phyloP scores from a whole-genome alignment of 192 early-diverging fungal species.

The Backusella tarrabulga region DNA sequence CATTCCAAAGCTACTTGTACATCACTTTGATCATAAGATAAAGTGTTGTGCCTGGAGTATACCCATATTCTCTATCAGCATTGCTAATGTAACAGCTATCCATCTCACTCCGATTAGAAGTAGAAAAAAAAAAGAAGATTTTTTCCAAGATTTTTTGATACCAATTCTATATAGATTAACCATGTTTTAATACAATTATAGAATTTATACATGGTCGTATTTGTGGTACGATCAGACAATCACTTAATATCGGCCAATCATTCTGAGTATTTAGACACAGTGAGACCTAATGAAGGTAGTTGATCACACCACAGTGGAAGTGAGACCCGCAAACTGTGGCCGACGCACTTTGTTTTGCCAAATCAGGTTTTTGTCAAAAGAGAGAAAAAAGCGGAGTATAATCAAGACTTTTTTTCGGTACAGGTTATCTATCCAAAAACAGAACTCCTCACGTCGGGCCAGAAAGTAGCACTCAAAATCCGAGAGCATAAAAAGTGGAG shows the following conservation, averaged over 20 bases:
- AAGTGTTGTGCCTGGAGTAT: neutral
- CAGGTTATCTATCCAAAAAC: neutral
- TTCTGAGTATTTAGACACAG: neutral
- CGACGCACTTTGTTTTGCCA: neutral
- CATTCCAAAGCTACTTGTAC: neutral
- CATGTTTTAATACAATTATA: neutral
- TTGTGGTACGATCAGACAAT: neutral
- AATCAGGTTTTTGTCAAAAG: neutral
- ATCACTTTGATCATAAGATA: neutral
- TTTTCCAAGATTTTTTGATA: neutral
- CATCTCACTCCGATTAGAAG: neutral
- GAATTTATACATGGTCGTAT: neutral
- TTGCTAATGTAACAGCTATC: neutral
- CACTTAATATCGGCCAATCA: neutral
- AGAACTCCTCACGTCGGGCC: neutral
- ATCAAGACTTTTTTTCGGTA: neutral
- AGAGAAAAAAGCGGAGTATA: neutral
- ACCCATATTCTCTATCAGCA: neutral
- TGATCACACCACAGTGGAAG: slow-evolving; percentile 2
- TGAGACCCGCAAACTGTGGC: neutral
- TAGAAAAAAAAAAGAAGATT: neutral
- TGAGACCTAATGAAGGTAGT: neutral
- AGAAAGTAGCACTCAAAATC: neutral
- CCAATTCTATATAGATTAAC: neutral
- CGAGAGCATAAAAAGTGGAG: slow-evolving; percentile 3